Evolutionary conservation across 148 eudicot species (phyloP).

Genomic region (Pouteria glomerata): DNA sequence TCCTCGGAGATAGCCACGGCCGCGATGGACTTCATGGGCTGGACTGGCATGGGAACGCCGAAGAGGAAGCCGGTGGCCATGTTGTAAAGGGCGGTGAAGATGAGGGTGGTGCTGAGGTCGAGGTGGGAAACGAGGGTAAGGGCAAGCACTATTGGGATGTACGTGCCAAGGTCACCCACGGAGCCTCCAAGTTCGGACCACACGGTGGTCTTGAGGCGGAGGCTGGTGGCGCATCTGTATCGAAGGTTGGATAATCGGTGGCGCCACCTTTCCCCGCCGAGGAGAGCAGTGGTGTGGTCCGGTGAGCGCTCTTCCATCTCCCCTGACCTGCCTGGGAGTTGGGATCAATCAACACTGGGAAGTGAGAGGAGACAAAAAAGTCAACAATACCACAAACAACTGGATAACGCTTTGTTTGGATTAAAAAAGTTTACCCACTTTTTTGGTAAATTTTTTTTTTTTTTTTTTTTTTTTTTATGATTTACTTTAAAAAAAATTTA

Average conservation of each 20-base stretch:
- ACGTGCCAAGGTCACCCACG: slow-evolving; percentile 58
- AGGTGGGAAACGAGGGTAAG: slow-evolving; percentile 45
- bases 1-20: slow-evolving; percentile 48
- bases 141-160: slow-evolving; percentile 54
- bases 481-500: too few species aligned
- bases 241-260: slow-evolving; percentile 7
- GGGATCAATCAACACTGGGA: too few species aligned
- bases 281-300: slow-evolving; percentile 10
- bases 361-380: too few species aligned
- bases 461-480: too few species aligned
- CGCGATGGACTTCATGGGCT: slow-evolving; percentile 65
- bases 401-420: too few species aligned
- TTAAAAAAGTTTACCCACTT: too few species aligned
- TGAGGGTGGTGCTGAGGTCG: slow-evolving; percentile 50
- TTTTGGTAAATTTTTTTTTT: too few species aligned
- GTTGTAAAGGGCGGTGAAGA: slow-evolving; percentile 54
- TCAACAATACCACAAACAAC: too few species aligned
- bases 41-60: slow-evolving; percentile 56
- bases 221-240: slow-evolving; percentile 17
- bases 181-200: slow-evolving; percentile 47
- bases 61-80: slow-evolving; percentile 40
- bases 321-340: not conserved
- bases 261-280: slow-evolving; percentile 3
- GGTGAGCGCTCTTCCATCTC: slow-evolving; percentile 4
- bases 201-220: slow-evolving; percentile 38